Evolutionary conservation across 352 stramenopile genomes (phyloP).

Genomic region (Pythium plurisporium): DNA sequence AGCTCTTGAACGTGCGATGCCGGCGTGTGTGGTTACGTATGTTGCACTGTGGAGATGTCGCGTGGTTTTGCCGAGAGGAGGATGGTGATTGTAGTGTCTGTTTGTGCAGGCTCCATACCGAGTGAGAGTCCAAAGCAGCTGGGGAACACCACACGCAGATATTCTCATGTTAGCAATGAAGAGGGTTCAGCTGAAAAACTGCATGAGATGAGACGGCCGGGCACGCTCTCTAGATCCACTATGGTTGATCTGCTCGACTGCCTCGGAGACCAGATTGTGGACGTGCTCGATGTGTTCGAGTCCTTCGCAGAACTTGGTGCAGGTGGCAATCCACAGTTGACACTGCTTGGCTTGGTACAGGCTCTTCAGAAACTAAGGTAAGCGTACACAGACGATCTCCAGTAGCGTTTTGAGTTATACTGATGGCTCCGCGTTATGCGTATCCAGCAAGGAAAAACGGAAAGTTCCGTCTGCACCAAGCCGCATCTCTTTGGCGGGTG

Average conservation of each 20-base stretch:
- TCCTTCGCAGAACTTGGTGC: conserved; percentile 25
- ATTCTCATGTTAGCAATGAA: too few relatives aligned
- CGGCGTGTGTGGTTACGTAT: conserved; percentile 28
- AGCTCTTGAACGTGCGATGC: conserved; percentile 53
- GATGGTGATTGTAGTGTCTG: background rate
- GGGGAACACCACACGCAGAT: background rate
- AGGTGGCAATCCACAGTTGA: conserved; percentile 25
- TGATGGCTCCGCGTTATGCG: background rate
- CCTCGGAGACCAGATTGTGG: conserved; percentile 52
- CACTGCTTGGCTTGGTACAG: conserved; percentile 40
- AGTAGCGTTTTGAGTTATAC: too few relatives aligned
- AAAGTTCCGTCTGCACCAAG: background rate
- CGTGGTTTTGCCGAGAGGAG: too few relatives aligned
- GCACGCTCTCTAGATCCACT: conserved; percentile 22
- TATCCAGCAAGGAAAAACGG: background rate
- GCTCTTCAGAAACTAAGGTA: conserved; percentile 44
- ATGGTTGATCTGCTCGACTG: conserved; percentile 59
- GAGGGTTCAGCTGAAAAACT: background rate
- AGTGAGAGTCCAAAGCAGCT: background rate
- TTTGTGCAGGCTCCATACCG: background rate
- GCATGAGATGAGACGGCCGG: background rate
- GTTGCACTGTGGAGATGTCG: background rate
- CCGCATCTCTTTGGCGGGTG: background rate
- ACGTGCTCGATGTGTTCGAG: conserved; percentile 56
- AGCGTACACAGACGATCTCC: too few relatives aligned